Conservation (phyloP, 2,329 filamentous ascomycete species). For the Botrytis deweyae region DNA sequence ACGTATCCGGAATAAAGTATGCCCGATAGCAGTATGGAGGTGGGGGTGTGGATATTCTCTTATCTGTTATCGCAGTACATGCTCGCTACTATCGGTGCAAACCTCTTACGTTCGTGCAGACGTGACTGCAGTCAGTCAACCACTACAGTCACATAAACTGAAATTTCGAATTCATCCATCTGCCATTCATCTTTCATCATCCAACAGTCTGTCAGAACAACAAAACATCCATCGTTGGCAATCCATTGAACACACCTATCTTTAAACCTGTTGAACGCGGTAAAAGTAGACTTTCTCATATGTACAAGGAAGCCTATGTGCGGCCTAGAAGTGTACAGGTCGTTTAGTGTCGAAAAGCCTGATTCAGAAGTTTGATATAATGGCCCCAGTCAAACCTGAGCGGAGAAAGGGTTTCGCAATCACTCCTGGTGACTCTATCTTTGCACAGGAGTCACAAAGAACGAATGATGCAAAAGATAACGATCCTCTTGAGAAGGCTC, state of each 20-base stretch:
- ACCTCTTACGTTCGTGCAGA: background rate
- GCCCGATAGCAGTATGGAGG: background rate
- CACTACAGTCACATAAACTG: no score
- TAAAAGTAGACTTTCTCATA: background rate
- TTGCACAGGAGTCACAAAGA: conserved; percentile 8
- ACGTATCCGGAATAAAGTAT: background rate
- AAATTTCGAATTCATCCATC: background rate
- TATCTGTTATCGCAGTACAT: conserved; percentile 5
- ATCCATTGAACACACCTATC: background rate
- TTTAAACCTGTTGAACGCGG: background rate
- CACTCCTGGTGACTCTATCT: background rate
- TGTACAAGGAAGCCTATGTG: background rate
- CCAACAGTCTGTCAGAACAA: background rate
- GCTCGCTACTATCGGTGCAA: background rate
- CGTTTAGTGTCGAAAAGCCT: background rate
- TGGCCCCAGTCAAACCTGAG: background rate
- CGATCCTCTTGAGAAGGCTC: background rate
- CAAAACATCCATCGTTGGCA: background rate
- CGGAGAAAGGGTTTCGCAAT: background rate
- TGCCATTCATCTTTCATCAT: background rate
- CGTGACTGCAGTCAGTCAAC: background rate
- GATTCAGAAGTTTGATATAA: background rate
- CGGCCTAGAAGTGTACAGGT: background rate
- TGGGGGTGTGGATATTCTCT: background rate
- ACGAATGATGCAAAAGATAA: background rate